These are phyloP conservation scores for Fusarium palustre DNA, from an alignment of 2,329 filamentous ascomycete species.

Conservation along the genomic window DNA sequence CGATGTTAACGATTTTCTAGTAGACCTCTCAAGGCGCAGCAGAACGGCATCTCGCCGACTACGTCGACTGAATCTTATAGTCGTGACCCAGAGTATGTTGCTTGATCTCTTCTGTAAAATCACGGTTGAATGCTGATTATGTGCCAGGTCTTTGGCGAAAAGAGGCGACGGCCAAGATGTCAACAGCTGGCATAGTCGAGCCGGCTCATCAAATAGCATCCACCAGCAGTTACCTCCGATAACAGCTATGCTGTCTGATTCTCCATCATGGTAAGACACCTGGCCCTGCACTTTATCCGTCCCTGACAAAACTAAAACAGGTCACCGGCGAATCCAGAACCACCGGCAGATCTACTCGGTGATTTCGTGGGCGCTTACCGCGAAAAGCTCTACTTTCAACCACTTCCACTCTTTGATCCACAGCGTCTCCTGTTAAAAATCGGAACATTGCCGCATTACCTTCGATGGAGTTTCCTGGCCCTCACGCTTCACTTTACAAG, in stretches of 20 bases:
- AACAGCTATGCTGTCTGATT: constrained; percentile 15
- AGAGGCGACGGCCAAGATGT: not conserved
- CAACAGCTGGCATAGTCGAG: not conserved
- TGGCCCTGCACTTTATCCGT: rapidly evolving
- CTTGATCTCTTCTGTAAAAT: rapidly evolving
- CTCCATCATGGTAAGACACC: constrained; percentile 4
- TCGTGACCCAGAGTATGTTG: constrained; percentile 4
- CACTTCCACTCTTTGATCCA: constrained; percentile 28
- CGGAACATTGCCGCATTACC: constrained; percentile 26
- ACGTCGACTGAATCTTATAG: not conserved
- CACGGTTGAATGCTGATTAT: rapidly evolving
- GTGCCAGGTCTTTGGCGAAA: not conserved
- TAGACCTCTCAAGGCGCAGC: not conserved
- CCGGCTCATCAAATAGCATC: not conserved
- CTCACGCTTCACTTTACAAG: constrained; percentile 24
- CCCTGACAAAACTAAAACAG: not conserved
- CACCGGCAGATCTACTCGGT: constrained; percentile 3
- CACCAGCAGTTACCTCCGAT: constrained; percentile 21
- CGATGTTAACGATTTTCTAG: not conserved
- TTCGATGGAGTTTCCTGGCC: constrained; percentile 40
- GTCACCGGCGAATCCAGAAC: constrained; percentile 33
- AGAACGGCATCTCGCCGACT: not conserved
- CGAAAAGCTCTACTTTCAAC: constrained; percentile 37
- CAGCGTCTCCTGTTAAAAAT: constrained; percentile 19
- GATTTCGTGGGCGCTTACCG: constrained; percentile 29